These are phyloP conservation scores for Dothideomycetes sp. DNA, from an alignment of 2,329 filamentous ascomycete species.

Conservation along the genomic window DNA sequence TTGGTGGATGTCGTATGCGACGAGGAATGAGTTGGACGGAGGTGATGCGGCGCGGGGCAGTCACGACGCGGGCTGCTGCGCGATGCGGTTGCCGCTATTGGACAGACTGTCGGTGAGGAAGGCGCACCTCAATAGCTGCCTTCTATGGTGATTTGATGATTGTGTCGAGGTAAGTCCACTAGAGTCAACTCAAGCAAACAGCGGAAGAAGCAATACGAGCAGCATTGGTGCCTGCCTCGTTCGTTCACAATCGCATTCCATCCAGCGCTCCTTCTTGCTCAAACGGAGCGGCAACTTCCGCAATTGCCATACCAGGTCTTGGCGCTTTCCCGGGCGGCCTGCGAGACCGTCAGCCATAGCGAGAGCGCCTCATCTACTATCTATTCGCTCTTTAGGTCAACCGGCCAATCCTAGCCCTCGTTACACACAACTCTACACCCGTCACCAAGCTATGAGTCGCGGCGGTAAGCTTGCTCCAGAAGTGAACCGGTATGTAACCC, in stretches of 20 bases:
- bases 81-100: neutral
- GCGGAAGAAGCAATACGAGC: neutral
- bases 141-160: neutral
- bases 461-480: constrained; percentile 96
- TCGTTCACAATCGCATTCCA: neutral
- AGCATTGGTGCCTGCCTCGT: no score
- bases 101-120: neutral
- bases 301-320: neutral
- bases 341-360: no score
- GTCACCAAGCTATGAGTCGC: constrained; percentile 76
- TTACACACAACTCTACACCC: constrained; percentile 14
- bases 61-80: neutral
- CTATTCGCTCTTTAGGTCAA: neutral
- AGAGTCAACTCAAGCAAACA: neutral
- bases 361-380: no score
- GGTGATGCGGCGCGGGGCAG: neutral
- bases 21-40: neutral
- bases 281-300: neutral
- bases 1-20: neutral
- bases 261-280: neutral
- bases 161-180: neutral
- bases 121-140: neutral
- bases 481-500: constrained; percentile 80
- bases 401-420: constrained; percentile 4
- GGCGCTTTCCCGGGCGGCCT: neutral